These are phyloP conservation scores for Datura wrightii DNA, from an alignment of 257 asterid species.

Conservation along the genomic window DNA sequence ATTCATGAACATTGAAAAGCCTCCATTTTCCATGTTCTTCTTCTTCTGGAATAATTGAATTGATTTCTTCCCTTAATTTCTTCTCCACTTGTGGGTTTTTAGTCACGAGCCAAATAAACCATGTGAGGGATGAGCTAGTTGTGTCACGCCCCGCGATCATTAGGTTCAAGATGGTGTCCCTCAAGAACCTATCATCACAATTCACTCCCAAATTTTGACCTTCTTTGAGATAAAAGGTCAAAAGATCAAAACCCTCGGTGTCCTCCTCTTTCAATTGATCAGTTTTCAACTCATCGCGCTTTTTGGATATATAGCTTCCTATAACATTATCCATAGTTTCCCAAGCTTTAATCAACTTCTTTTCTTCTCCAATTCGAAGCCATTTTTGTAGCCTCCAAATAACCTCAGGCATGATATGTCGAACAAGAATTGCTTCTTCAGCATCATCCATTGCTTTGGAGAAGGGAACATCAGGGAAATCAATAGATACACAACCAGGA, in stretches of 20 bases:
- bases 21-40: conserved; percentile 39
- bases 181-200: conserved; percentile 46
- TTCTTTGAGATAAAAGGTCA: conserved; percentile 57
- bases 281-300: conserved; percentile 42
- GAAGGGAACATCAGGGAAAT: conserved; percentile 62
- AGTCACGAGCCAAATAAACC: conserved; percentile 67
- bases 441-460: conserved; percentile 71
- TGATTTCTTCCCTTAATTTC: conserved; percentile 56
- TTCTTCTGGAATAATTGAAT: conserved; percentile 27
- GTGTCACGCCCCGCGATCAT: conserved; percentile 80
- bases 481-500: conserved; percentile 63
- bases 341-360: conserved; percentile 47
- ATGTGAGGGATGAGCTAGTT: conserved; percentile 65
- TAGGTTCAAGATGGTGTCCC: conserved; percentile 61
- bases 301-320: conserved; percentile 50
- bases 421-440: conserved; percentile 62
- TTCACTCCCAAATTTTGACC: conserved; percentile 35
- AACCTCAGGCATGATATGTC: conserved; percentile 57
- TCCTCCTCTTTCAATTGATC: background rate
- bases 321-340: conserved; percentile 52
- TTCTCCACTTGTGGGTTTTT: conserved; percentile 54
- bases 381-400: conserved; percentile 52
- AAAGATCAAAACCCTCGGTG: conserved; percentile 48
- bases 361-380: conserved; percentile 55
- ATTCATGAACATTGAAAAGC: conserved; percentile 48